Evolutionary conservation across 768 basidiomycete species (phyloP).

Genomic region (Coprinellus micaceus): DNA sequence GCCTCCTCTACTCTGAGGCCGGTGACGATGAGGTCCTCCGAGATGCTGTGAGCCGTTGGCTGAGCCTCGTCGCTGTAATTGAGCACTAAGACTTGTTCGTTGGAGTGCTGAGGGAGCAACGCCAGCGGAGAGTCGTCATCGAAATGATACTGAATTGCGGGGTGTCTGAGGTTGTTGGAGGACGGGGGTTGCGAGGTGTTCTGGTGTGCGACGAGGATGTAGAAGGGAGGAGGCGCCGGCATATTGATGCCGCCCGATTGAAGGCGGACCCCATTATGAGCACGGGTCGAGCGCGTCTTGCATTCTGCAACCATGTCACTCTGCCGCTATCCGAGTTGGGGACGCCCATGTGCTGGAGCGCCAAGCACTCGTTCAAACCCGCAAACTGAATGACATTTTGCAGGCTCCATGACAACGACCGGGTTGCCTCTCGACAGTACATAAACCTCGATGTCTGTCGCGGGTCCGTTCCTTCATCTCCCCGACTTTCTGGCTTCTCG

Average conservation of each 20-base stretch:
- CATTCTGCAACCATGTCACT: too few relatives aligned
- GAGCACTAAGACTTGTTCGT: conserved; percentile 73
- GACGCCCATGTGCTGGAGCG: too few relatives aligned
- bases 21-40: conserved; percentile 43
- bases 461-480: neutral
- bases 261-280: neutral
- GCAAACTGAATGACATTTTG: neutral
- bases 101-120: conserved; percentile 53
- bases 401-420: neutral
- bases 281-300: too few relatives aligned
- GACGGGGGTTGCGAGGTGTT: conserved; percentile 31
- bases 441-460: neutral
- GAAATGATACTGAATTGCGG: conserved; percentile 77
- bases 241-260: neutral
- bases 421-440: neutral
- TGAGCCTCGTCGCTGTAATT: conserved; percentile 54
- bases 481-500: neutral
- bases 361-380: too few relatives aligned
- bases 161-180: conserved; percentile 57
- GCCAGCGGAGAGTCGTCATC: conserved; percentile 71
- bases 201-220: conserved; percentile 58
- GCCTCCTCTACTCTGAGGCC: conserved; percentile 68
- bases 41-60: conserved; percentile 52
- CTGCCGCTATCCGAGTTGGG: too few relatives aligned
- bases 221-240: conserved; percentile 50